Base-by-base conservation (phyloP, 148 eudicot genomes). In the Cornus suecica region DNA sequence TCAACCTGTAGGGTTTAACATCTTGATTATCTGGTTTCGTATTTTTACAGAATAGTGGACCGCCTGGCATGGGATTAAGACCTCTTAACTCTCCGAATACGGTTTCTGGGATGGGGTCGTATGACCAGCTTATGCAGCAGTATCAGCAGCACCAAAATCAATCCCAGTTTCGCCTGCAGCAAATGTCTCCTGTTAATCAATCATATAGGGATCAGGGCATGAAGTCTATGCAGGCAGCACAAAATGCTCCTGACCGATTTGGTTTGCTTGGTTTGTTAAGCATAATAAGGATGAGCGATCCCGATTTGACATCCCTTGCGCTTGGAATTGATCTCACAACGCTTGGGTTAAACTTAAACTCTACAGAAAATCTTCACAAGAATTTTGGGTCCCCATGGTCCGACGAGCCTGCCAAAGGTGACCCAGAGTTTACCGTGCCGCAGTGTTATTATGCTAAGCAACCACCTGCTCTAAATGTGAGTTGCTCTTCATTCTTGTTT, bases 341-440 rank as follows among this genome's bases (percentile, higher is more conserved):
- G 6, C 90, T 93, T 2, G 97, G 97, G 71, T 75, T 91, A 68
- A 83, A 89, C 80, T 82, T 93, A 77, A 89, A 90, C 79, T 89
- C 98, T 9, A 54, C 92, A 20, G 94, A 93, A 70, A 86, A 80
- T 75, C 86, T 93, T 60, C 78, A 93, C 77, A 88, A 91, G 83
- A 88, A 86, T 45, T 93, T 93, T 84, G 86, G 84, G 32, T 93
- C 97, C 37, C 98, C 97, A n/a, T 93, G 97, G 97, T 84, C 97
- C 56, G 91, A 91, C 27, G 92, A 90, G 78, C 83, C 91, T 67
- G 83, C 81, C 34, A 87, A 84, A 78, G 94, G 94, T 30, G 94
- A 90, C 69, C 90, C 98, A 41, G 89, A 88, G 78, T 93, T 79
- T 32, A 77, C 66, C 63, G 87, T 87, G 31, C 98, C 98, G 15